Base-by-base conservation (phyloP, 140 eudicot species). In the Anethum foeniculum region DNA sequence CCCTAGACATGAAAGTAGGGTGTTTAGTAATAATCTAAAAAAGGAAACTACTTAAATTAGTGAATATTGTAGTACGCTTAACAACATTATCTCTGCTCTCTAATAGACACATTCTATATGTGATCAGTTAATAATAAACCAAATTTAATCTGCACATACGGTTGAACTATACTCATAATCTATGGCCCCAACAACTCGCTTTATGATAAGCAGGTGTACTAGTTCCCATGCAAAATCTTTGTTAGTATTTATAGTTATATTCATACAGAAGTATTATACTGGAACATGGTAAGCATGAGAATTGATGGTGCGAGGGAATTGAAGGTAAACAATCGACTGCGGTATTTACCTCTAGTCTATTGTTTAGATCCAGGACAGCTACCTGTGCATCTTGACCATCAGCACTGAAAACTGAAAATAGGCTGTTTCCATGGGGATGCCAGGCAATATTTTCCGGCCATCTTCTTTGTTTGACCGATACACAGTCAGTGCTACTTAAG, bases 361-460 rank as follows among this genome's bases (percentile, higher is more conserved):
- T 92, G 84, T 89, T 95, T 52, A 90, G 83, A 81, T 92, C 82
- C 71, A 95, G 77, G 58, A 92, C 74, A 77, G 91, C 88, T 65
- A 92, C 81, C 90, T 95, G 99, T 77, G 96, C 84, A 84, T 92
- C 97, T 78, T 92, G 92, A 78, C 88, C 92, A 83, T 95, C 99
- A 48, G 97, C 97, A 80, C 77, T 88, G 78, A 92, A 95, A 34
- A 91, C 96, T 1, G 96, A 76, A 80, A 95, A 81, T 46, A 95
- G 54, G 77, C 88, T 92, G 80, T 82, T 86, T 43, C 99, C 97
- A 32, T 83, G 86, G 38, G 99, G 99, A 88, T 95, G 99, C 97
- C 97, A 95, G n/a, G 97, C 90, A 67, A 95, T 89, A 89, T 95
- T 97, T 88, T 92, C 99, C 18, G 99, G 97, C 99, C 99, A 95